Conservation (phyloP, 1,284 basidiomycete species). For the Exobasidium rhododendri region DNA sequence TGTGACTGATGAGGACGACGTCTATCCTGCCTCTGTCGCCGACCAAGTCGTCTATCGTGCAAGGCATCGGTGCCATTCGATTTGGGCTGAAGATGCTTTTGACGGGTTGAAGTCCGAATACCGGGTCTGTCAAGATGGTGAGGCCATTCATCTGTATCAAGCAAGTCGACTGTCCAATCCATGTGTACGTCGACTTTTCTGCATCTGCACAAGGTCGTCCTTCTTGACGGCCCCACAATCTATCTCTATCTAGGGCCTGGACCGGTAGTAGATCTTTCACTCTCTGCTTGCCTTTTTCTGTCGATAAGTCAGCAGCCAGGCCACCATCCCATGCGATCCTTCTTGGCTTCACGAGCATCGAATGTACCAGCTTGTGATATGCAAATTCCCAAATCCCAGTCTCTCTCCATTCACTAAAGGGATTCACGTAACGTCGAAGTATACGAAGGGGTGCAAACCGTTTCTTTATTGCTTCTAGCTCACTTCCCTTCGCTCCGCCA, state of each 20-base stretch:
- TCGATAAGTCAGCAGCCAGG: slow-evolving; percentile 36
- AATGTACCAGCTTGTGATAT: slow-evolving; percentile 35
- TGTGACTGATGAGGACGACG: slow-evolving; percentile 58
- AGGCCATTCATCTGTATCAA: slow-evolving; percentile 59
- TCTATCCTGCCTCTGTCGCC: slow-evolving; percentile 52
- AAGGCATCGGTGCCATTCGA: slow-evolving; percentile 57
- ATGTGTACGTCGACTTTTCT: slow-evolving; percentile 30
- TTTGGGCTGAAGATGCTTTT: slow-evolving; percentile 56
- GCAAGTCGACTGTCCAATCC: slow-evolving; percentile 45
- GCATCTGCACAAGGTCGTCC: background rate
- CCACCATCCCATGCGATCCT: slow-evolving; percentile 48
- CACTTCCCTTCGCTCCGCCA: slow-evolving; percentile 38
- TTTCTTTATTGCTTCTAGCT: slow-evolving; percentile 55
- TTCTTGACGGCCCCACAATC: slow-evolving; percentile 5
- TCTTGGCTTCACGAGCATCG: slow-evolving; percentile 25
- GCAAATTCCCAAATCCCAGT: slow-evolving; percentile 56
- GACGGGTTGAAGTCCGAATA: slow-evolving; percentile 57
- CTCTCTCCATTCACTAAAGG: slow-evolving; percentile 59
- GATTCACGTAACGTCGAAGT: slow-evolving; percentile 55
- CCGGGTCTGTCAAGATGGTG: slow-evolving; percentile 59
- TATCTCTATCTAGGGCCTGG: slow-evolving; percentile 28
- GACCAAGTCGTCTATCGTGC: slow-evolving; percentile 54
- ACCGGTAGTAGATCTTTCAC: slow-evolving; percentile 34
- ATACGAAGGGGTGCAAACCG: slow-evolving; percentile 48
- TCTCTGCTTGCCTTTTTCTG: slow-evolving; percentile 24